Percentiles rank a stretch among this genome's conserved stretches.
These are phyloP conservation scores for Teratosphaeria pseudoeucalypti DNA, from an alignment of 2,329 filamentous ascomycete species.

Conservation along the genomic window DNA sequence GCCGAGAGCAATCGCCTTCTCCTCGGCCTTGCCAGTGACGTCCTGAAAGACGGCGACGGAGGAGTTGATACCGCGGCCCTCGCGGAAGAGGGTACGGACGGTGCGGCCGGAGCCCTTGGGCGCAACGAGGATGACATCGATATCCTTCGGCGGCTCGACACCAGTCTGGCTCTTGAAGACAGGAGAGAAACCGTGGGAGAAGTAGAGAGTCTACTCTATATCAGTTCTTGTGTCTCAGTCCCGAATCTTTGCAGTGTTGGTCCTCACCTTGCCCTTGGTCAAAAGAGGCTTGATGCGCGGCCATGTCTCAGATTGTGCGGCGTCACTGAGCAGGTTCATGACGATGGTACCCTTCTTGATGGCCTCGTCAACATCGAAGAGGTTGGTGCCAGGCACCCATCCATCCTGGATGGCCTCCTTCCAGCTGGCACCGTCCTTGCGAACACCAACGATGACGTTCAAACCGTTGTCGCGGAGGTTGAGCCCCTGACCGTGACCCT, in stretches of 20 bases:
- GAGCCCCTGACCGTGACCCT: slow-evolving; percentile 97
- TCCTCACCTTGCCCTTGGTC: slow-evolving; percentile 87
- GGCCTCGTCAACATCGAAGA: slow-evolving; percentile 96
- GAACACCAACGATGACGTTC: slow-evolving; percentile 97
- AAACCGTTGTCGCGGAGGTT: slow-evolving; percentile 99
- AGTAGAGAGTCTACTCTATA: slow-evolving; percentile 80
- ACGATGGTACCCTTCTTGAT: slow-evolving; percentile 86
- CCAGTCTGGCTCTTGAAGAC: slow-evolving; percentile 99
- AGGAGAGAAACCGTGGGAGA: slow-evolving; percentile 99
- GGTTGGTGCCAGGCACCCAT: slow-evolving; percentile 97
- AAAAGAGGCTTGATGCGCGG: slow-evolving; percentile 95
- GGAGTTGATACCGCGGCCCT: slow-evolving; percentile 99
- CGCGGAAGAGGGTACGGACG: slow-evolving; percentile 95
- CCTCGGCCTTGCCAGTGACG: slow-evolving; percentile 93
- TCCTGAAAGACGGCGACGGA: slow-evolving; percentile 98
- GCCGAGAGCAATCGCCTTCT: slow-evolving; percentile 94
- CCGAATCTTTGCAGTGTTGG: background rate
- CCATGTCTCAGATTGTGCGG: slow-evolving; percentile 98
- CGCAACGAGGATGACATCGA: slow-evolving; percentile 98
- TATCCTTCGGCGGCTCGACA: slow-evolving; percentile 88
- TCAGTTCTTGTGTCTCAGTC: slow-evolving; percentile 14
- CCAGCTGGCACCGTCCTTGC: slow-evolving; percentile 97
- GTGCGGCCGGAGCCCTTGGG: slow-evolving; percentile 99
- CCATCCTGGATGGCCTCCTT: slow-evolving; percentile 94
- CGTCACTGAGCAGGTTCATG: slow-evolving; percentile 99